A percentile compares a stretch with the other conserved stretches of the same genome.
These are phyloP conservation scores for Monilinia polystroma DNA, from an alignment of 2,329 filamentous ascomycete genomes.

Conservation along the genomic window DNA sequence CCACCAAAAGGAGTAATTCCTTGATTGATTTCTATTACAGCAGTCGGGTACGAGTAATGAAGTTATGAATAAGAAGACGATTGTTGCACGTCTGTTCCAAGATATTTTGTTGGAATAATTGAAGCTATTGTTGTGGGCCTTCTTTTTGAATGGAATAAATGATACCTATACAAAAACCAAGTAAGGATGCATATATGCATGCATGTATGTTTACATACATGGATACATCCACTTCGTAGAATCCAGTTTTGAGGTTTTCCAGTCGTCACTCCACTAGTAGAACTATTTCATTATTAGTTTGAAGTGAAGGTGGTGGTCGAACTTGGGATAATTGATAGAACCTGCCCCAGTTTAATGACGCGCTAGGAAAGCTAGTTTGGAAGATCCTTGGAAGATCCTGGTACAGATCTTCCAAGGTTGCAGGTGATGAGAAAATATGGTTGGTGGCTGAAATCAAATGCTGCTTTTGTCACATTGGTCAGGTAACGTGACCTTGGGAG, in stretches of 20 bases:
- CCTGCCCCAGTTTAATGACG: neutral
- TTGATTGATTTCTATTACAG: too few relatives aligned
- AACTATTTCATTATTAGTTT: neutral
- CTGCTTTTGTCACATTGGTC: neutral
- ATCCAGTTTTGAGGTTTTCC: neutral
- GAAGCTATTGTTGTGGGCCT: neutral
- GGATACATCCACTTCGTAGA: neutral
- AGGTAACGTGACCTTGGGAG: too few relatives aligned
- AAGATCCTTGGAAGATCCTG: neutral
- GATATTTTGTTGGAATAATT: constrained; percentile 17
- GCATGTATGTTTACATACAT: too few relatives aligned
- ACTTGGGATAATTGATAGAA: neutral
- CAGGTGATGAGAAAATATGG: too few relatives aligned
- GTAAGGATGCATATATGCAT: too few relatives aligned
- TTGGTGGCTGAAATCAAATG: neutral
- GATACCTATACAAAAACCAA: too few relatives aligned
- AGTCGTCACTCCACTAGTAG: too few relatives aligned
- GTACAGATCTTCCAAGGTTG: neutral
- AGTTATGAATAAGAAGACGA: neutral
- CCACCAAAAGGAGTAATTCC: too few relatives aligned
- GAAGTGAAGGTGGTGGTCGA: neutral
- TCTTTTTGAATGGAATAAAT: too few relatives aligned
- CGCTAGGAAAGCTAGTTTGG: neutral
- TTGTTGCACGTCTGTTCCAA: constrained; percentile 24
- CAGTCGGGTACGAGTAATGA: too few relatives aligned